Percentiles rank a stretch among this genome's conserved stretches.
Conservation (phyloP, 305 asterid species). For the Caryopteris hybrid region DNA sequence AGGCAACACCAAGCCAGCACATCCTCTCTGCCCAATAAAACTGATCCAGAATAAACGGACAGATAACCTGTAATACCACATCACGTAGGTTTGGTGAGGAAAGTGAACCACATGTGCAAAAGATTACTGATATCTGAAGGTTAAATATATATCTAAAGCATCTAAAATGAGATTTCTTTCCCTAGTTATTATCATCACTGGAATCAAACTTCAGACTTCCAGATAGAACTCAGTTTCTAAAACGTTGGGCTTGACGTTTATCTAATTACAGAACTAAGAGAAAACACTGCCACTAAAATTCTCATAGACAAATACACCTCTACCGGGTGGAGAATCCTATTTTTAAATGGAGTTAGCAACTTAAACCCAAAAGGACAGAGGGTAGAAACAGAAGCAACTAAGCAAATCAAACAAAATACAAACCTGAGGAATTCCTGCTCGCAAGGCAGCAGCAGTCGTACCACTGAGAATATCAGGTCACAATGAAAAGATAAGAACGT, state of each 20-base stretch:
- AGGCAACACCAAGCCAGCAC: slow-evolving; percentile 95
- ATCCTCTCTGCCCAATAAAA: slow-evolving; percentile 98
- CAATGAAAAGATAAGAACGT: slow-evolving; percentile 12
- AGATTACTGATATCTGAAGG: background rate
- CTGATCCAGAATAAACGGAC: slow-evolving; percentile 90
- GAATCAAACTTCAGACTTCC: slow-evolving; percentile 8
- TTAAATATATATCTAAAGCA: background rate
- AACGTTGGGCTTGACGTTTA: background rate
- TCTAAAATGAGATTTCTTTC: no score
- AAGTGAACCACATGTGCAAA: background rate
- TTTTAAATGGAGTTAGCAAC: background rate
- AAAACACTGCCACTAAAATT: background rate
- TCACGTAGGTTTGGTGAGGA: slow-evolving; percentile 13
- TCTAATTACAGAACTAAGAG: no score
- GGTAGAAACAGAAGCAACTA: background rate
- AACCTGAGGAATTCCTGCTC: slow-evolving; percentile 94
- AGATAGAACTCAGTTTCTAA: background rate
- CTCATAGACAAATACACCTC: background rate
- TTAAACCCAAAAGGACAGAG: background rate
- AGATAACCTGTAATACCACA: slow-evolving; percentile 53
- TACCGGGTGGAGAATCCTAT: background rate
- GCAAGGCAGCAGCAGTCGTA: slow-evolving; percentile 86
- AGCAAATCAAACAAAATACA: slow-evolving; percentile 25
- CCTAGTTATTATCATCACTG: no score
- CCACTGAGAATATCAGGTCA: slow-evolving; percentile 49